Evolutionary conservation across 257 asterid species (phyloP).

Genomic region (Scutellaria galericulata): DNA sequence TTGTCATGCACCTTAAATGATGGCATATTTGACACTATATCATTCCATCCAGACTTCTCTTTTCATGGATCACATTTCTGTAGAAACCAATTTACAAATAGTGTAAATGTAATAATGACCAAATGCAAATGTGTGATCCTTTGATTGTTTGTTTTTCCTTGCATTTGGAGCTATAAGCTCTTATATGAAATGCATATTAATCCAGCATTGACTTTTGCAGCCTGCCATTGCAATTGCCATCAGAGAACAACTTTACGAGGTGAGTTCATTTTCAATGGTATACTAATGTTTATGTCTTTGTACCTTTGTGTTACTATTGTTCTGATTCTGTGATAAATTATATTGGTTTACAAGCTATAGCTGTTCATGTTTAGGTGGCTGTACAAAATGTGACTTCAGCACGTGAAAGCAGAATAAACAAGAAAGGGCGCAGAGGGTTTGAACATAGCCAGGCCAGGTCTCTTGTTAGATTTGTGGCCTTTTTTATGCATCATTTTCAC

Average conservation of each 20-base stretch:
- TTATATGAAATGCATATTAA: constrained; percentile 23
- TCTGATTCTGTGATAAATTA: constrained; percentile 11
- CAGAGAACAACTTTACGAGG: constrained; percentile 96
- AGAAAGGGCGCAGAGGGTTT: constrained; percentile 78
- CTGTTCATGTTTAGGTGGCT: constrained; percentile 64
- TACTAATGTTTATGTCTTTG: background rate
- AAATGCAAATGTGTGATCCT: background rate
- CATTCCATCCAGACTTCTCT: background rate
- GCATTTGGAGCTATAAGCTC: constrained; percentile 20
- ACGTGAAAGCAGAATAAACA: constrained; percentile 83
- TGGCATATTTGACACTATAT: constrained; percentile 8
- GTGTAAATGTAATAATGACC: background rate
- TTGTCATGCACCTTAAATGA: background rate
- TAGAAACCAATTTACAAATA: background rate
- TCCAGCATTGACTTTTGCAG: constrained; percentile 52
- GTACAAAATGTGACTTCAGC: constrained; percentile 90
- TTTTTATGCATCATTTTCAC: background rate
- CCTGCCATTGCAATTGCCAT: constrained; percentile 95
- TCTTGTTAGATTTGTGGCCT: constrained; percentile 15
- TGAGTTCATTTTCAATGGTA: constrained; percentile 43
- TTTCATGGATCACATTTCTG: constrained; percentile 1
- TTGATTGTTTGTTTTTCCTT: constrained; percentile 1
- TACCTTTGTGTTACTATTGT: constrained; percentile 20
- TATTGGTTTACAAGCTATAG: constrained; percentile 14
- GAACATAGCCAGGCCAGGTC: constrained; percentile 79